Evolutionary conservation across 192 early-diverging fungal genomes (phyloP).

Genomic region (Rhizophagus prolifer): DNA sequence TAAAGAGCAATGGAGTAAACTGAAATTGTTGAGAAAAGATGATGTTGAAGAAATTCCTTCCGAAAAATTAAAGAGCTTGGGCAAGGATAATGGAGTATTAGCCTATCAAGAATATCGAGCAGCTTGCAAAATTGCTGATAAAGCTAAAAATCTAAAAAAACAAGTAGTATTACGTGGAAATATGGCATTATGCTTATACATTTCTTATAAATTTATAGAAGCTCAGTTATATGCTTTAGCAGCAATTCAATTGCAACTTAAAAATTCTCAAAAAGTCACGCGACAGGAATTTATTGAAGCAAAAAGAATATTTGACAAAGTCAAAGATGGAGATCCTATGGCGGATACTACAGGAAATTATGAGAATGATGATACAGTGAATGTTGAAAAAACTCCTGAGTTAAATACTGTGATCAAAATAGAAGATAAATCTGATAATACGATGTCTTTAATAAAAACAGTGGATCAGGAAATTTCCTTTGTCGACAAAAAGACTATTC

Average conservation of each 20-base stretch:
- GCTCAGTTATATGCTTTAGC: slow-evolving; percentile 12
- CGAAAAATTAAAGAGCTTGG: neutral
- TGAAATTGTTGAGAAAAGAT: neutral
- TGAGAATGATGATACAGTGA: no score
- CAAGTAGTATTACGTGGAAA: slow-evolving; percentile 2
- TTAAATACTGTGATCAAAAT: no score
- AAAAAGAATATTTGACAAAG: slow-evolving; percentile 9
- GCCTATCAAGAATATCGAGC: neutral
- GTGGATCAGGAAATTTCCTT: neutral
- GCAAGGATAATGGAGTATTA: neutral
- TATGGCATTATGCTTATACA: slow-evolving; percentile 16
- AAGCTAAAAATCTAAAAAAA: neutral
- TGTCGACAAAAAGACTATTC: neutral
- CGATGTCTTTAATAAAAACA: neutral
- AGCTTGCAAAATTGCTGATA: slow-evolving; percentile 9
- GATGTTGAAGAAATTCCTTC: neutral
- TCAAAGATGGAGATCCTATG: neutral
- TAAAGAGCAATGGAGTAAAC: neutral
- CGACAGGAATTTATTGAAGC: neutral
- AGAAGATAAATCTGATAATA: neutral
- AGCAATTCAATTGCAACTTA: neutral
- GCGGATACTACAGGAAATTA: no score
- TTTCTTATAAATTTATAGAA: neutral
- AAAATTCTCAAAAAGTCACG: neutral
- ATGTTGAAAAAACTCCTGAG: no score